Evolutionary conservation across 345 rosid species (phyloP).

Genomic region (thale cress (Arabidopsis thaliana)): DNA sequence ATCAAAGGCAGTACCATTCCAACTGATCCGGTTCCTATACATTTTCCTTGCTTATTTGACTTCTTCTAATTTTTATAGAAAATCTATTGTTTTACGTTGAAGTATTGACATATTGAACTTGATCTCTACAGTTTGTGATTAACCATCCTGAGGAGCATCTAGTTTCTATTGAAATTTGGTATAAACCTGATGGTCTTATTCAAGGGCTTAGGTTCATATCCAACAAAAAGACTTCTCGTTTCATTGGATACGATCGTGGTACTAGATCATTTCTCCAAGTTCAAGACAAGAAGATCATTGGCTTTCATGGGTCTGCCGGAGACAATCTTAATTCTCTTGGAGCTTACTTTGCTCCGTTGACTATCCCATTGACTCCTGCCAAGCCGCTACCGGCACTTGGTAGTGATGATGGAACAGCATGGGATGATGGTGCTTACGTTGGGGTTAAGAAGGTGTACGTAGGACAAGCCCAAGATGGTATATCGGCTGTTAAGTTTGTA

Average conservation of each 20-base stretch:
- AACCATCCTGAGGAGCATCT: conserved; percentile 27
- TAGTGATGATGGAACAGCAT: conserved; percentile 31
- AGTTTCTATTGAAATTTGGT: neutral
- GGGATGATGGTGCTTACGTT: conserved; percentile 46
- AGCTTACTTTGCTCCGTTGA: conserved; percentile 36
- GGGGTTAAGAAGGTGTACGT: conserved; percentile 41
- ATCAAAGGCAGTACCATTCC: conserved; percentile 2
- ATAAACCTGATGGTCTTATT: neutral
- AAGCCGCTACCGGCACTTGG: conserved; percentile 34
- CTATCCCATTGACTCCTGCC: neutral
- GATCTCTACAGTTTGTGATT: conserved; percentile 12
- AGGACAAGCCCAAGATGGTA: conserved; percentile 39
- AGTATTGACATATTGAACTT: neutral
- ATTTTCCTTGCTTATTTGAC: neutral
- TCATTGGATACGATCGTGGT: conserved; percentile 12
- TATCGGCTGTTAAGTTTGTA: conserved; percentile 36
- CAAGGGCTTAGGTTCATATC: conserved; percentile 2
- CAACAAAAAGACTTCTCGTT: conserved; percentile 12
- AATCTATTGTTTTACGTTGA: too few species aligned
- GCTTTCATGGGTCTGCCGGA: conserved; percentile 21
- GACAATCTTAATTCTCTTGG: conserved; percentile 32
- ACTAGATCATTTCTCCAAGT: neutral
- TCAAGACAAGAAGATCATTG: conserved; percentile 14
- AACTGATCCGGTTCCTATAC: conserved; percentile 23
- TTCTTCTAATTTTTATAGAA: neutral